Evolutionary conservation across 352 stramenopile species (phyloP).

Genomic region (Phytophthora megakarya): DNA sequence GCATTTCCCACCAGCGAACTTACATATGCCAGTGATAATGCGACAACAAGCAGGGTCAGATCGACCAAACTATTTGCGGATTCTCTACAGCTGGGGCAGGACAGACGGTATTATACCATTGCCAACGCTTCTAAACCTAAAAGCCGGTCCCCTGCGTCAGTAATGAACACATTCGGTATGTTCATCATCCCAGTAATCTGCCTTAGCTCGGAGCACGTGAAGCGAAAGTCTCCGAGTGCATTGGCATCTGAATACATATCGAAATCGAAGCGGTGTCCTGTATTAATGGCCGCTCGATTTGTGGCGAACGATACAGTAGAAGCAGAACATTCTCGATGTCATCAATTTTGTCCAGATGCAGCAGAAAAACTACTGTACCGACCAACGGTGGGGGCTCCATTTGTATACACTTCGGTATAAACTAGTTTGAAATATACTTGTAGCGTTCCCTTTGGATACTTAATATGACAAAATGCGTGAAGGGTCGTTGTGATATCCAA

Average conservation of each 20-base stretch:
- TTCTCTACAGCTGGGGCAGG: conserved; percentile 5
- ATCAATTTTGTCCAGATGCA: no score
- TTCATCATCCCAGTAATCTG: not conserved
- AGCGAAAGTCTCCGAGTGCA: not conserved
- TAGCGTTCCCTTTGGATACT: no score
- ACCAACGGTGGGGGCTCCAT: no score
- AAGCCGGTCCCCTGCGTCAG: not conserved
- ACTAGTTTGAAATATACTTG: no score
- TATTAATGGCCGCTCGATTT: no score
- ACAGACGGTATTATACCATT: conserved; percentile 8
- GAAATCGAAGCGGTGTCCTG: no score
- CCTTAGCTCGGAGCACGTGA: not conserved
- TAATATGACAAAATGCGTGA: no score
- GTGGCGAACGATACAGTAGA: no score
- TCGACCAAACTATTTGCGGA: conserved; percentile 3
- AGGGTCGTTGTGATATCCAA: no score
- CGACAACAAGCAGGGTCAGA: conserved; percentile 8
- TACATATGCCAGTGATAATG: conserved; percentile 14
- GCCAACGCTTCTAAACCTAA: not conserved
- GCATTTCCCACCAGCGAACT: not conserved
- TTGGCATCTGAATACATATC: conserved; percentile 1
- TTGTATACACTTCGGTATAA: no score
- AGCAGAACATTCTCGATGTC: no score
- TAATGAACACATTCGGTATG: conserved; percentile 3
- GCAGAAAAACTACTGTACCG: no score